Evolutionary conservation across 495 filamentous ascomycete genomes (phyloP).

Genomic region (Darksidea phi): DNA sequence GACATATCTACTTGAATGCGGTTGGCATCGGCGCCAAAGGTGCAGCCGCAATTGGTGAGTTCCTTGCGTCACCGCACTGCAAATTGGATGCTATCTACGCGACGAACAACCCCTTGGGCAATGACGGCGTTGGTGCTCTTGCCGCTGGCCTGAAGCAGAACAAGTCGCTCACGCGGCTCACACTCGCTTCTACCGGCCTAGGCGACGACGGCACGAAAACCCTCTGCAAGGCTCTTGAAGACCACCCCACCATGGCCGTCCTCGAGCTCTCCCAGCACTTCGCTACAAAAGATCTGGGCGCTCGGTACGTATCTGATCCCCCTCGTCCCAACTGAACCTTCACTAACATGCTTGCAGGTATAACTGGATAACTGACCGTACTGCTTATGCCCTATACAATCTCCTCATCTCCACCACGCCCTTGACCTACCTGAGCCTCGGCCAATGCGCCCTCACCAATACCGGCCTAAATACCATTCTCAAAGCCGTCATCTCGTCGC

Average conservation of each 20-base stretch:
- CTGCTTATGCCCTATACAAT: constrained; percentile 7
- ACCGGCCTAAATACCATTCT: constrained; percentile 18
- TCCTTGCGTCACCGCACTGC: constrained; percentile 38
- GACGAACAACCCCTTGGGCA: constrained; percentile 42
- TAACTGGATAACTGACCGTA: constrained; percentile 28
- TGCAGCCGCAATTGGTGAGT: constrained; percentile 37
- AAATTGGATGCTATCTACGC: constrained; percentile 41
- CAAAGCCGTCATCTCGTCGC: constrained; percentile 4
- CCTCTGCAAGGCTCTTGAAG: constrained; percentile 32
- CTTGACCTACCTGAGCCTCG: constrained; percentile 19
- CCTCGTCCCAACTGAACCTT: background rate
- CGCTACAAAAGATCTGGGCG: constrained; percentile 42
- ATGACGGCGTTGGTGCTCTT: constrained; percentile 32
- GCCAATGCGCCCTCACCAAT: constrained; percentile 16
- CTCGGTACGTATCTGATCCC: constrained; percentile 40
- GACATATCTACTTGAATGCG: constrained; percentile 46
- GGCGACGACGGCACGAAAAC: constrained; percentile 31
- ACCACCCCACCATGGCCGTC: constrained; percentile 28
- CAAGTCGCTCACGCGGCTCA: constrained; percentile 37
- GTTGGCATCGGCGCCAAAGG: constrained; percentile 39
- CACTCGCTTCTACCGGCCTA: constrained; percentile 38
- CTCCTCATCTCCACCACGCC: constrained; percentile 10
- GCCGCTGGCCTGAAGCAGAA: constrained; percentile 36
- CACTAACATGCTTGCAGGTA: constrained; percentile 19
- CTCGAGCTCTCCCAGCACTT: constrained; percentile 43